phyloP scores from a whole-genome alignment of 2,329 filamentous ascomycete genomes.

The Talaromyces amestolkiae region DNA sequence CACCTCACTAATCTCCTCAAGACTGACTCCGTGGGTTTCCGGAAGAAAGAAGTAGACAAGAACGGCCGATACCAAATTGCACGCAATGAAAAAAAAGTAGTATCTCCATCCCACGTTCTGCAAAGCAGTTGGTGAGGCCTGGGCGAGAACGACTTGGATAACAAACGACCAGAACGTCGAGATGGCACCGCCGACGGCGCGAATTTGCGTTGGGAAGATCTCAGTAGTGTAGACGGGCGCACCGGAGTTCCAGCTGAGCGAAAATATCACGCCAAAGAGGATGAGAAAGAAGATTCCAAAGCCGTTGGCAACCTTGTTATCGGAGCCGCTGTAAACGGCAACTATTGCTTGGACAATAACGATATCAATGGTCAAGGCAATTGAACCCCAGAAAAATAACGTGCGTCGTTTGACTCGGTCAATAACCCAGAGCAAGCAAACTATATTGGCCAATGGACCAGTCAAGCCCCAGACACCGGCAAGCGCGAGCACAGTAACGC shows the following conservation, averaged over 20 bases:
- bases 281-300: not conserved
- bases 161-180: not conserved
- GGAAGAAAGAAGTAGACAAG: not conserved
- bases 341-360: not conserved
- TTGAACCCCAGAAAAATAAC: not conserved
- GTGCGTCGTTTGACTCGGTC: not conserved
- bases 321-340: not conserved
- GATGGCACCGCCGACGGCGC: slow-evolving; percentile 3
- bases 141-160: not conserved
- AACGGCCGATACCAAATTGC: not conserved
- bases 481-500: not conserved
- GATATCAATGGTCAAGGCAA: not conserved
- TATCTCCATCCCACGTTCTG: not conserved
- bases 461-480: not conserved
- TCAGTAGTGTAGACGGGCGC: slow-evolving; percentile 22
- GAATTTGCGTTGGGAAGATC: slow-evolving; percentile 23
- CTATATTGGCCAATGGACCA: not conserved
- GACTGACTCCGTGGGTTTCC: not conserved
- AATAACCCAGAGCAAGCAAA: not conserved
- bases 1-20: not conserved
- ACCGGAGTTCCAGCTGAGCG: not conserved
- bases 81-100: not conserved
- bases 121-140: not conserved
- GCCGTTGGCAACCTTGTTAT: not conserved
- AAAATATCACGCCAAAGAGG: not conserved